Evolutionary conservation across 169 alveolate genomes (phyloP), one percentile per base, ranked within the genome.

Genomic region (Cryptosporidium tyzzeri): DNA sequence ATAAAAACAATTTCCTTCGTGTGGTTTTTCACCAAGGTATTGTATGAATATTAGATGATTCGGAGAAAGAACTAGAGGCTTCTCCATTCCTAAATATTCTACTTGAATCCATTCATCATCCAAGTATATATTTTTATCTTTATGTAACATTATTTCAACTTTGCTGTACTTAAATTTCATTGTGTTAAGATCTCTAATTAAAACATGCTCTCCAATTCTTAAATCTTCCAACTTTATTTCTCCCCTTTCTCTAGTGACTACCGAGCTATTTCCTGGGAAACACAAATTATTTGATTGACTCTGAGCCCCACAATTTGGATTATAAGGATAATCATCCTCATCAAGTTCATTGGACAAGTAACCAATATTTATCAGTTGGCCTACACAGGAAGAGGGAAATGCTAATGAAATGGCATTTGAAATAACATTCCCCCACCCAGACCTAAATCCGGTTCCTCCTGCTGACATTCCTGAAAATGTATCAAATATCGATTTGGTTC

Each of bases 401-500:
- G 80, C 12, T 45, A 80, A 12, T 80, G 73, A 44, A 18, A 80
- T 44, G 0, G 89, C 44, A 41, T 59, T 65, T 29, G 89, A 80
- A 80, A 80, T 59, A 33, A 80, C 89, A 80, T 80, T 80, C 16
- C 89, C 89, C 89, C 89, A 80, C 23, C 75, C 89, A 1, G 89
- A 80, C 62, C 69, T 59, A 26, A 80, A 80, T 16, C 68, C 70
- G 4, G 45, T 55, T 2, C 58, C 14, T 37, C 75, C 89, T 33
- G 62, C 26, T 33, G 69, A 9, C 14, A 16, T n/a, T 26, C 55
- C 44, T 21, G 71, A 14, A 29, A 73, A 73, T 29, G 45, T 55
- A 53, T 73, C 86, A 73, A 73, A 55, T 37, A 73, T 73, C 10
- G 86, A 73, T 10, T 39, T 50, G 10, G 86, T 73, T 33, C 86